A percentile compares a stretch with the other conserved stretches of the same genome.
These are phyloP conservation scores for Multifurca ochricompacta DNA, from an alignment of 768 basidiomycete genomes.

Conservation along the genomic window DNA sequence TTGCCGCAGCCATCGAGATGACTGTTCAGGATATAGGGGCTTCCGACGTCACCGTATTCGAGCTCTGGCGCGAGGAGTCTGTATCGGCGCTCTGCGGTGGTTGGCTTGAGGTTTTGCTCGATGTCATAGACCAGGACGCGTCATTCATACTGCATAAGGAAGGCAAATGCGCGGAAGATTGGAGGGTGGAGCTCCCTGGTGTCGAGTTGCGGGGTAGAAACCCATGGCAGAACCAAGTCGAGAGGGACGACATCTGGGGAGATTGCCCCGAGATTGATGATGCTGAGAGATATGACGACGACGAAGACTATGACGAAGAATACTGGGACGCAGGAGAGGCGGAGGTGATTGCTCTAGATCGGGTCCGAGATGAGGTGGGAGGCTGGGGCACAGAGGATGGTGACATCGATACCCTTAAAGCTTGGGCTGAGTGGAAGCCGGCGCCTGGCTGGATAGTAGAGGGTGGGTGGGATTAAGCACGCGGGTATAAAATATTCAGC, in stretches of 20 bases:
- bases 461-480: neutral
- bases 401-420: neutral
- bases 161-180: constrained; percentile 19
- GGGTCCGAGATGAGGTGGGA: neutral
- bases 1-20: constrained; percentile 40
- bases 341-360: no score
- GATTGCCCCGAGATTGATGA: constrained; percentile 1
- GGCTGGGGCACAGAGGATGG: neutral
- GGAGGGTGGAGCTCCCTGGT: constrained; percentile 24
- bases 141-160: constrained; percentile 6
- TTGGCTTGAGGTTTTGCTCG: constrained; percentile 48
- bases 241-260: constrained; percentile 8
- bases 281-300: neutral
- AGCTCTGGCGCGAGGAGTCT: constrained; percentile 39
- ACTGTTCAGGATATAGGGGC: constrained; percentile 51
- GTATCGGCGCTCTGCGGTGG: constrained; percentile 48
- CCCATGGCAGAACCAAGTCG: constrained; percentile 6
- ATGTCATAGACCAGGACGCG: constrained; percentile 34
- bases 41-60: constrained; percentile 35
- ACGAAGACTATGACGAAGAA: neutral
- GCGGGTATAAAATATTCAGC: neutral
- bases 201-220: constrained; percentile 14
- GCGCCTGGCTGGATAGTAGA: neutral
- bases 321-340: neutral
- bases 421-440: constrained; percentile 7